Evolutionary conservation across 768 basidiomycete genomes (phyloP), one percentile per base, ranked within the genome.

Genomic region (Calvatia gigantea): DNA sequence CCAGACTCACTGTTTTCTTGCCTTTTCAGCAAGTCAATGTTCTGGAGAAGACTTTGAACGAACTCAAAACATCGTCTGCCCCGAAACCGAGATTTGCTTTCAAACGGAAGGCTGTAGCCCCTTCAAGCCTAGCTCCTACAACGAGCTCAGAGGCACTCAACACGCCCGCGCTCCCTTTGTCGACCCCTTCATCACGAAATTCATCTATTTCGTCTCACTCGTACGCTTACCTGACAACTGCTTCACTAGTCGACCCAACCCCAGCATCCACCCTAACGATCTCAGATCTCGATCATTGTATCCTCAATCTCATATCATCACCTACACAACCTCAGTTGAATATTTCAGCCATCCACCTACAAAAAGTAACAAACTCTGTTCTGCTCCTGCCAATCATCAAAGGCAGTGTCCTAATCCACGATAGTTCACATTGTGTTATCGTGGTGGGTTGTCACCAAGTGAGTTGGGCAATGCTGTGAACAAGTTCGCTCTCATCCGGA

Each of bases 371-470:
- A 2, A 74, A 84, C 54, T 83, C 81, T 9, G 65, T 94, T 2
- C 65, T 96, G 19, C 66, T 94, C 14, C 72, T 91, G 6, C 89
- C 90, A 0, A 61, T 64, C 9, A 73, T 91, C 19, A 64, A 78
- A 6, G 90, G 92, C 1, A 94, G 91, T 62, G 81, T 86, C 7
- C 71, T 95, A 51, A 67, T 94, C 1, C 82, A 90, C 60, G 78
- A 86, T 58, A 60, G 93, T 28, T 68, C 70, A 17, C 67, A 76
- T 15, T 92, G 87, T 60, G 70, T 84, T 3, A 66, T 95, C n/a
- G 81, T 82, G 9, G 71, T 89, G 3, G 86, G 83, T 1, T 89
- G 88, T 61, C 93, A 91, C 64, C 94, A 96, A 80, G 94, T 92
- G 63, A 27, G 71, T 48, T 28, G n/a, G 21, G 4, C 15, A 29